Evolutionary conservation across 2,329 filamentous ascomycete genomes (phyloP).

Genomic region (Pyrenochaeta sp.): DNA sequence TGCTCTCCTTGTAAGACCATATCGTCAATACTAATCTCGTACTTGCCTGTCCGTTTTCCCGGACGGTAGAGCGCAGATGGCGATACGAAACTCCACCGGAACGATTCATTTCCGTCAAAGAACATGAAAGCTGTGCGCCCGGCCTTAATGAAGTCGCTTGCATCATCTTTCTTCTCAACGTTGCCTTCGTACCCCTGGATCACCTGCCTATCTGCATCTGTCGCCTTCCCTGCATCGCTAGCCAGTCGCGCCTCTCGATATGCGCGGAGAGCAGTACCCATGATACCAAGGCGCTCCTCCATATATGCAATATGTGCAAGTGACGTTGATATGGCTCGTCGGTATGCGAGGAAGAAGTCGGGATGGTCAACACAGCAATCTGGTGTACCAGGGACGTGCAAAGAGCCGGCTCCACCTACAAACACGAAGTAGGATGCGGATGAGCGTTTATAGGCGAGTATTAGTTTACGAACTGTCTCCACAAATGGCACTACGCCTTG

Average conservation of each 20-base stretch:
- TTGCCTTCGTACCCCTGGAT: slow-evolving; percentile 35
- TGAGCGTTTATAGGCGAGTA: slow-evolving; percentile 41
- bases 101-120: slow-evolving; percentile 45
- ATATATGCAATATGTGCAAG: slow-evolving; percentile 46
- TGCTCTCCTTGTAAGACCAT: slow-evolving; percentile 38
- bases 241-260: slow-evolving; percentile 41
- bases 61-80: slow-evolving; percentile 46
- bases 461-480: slow-evolving; percentile 44
- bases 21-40: slow-evolving; percentile 44
- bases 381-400: slow-evolving; percentile 35
- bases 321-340: slow-evolving; percentile 44
- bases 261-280: slow-evolving; percentile 33
- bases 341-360: slow-evolving; percentile 46
- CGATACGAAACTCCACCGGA: slow-evolving; percentile 46
- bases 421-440: slow-evolving; percentile 43
- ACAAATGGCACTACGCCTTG: slow-evolving; percentile 41
- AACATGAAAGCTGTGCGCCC: slow-evolving; percentile 48
- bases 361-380: slow-evolving; percentile 41
- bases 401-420: slow-evolving; percentile 45
- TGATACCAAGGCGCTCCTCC: slow-evolving; percentile 44
- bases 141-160: slow-evolving; percentile 43
- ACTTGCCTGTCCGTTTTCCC: slow-evolving; percentile 42
- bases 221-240: slow-evolving; percentile 18
- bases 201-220: slow-evolving; percentile 16
- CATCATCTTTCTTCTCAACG: slow-evolving; percentile 32